A percentile compares a stretch with the other conserved stretches of the same genome.
Evolutionary conservation across 2,329 filamentous ascomycete species (phyloP).

Genomic region (Aschersonia sp.): DNA sequence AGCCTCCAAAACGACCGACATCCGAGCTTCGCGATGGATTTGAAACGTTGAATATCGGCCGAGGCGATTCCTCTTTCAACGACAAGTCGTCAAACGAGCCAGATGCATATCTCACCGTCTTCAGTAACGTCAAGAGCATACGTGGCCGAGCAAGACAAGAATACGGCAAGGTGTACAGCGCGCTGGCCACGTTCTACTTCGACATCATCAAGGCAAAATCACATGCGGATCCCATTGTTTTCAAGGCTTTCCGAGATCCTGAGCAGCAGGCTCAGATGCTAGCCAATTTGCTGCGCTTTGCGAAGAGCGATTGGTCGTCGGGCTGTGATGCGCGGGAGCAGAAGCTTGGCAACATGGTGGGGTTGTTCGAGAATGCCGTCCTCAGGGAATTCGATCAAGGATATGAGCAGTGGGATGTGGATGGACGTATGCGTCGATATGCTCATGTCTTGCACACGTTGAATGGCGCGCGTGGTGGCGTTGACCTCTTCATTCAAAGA

Average conservation of each 20-base stretch:
- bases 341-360: conserved; percentile 59
- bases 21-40: conserved; percentile 50
- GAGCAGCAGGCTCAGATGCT: conserved; percentile 86
- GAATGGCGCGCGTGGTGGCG: conserved; percentile 63
- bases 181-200: conserved; percentile 75
- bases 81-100: conserved; percentile 34
- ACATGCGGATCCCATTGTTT: conserved; percentile 70
- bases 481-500: conserved; percentile 80
- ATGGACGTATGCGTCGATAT: conserved; percentile 79
- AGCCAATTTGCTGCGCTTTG: conserved; percentile 63
- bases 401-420: conserved; percentile 76
- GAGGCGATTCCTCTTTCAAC: neutral
- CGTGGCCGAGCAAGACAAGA: conserved; percentile 77
- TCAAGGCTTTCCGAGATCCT: conserved; percentile 75
- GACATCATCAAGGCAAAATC: conserved; percentile 61
- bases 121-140: conserved; percentile 61
- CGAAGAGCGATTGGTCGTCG: conserved; percentile 64
- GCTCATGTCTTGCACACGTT: conserved; percentile 72
- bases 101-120: conserved; percentile 49
- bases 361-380: conserved; percentile 81
- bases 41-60: conserved; percentile 53
- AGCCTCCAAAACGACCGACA: conserved; percentile 29
- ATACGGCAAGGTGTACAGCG: conserved; percentile 82
- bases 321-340: conserved; percentile 60
- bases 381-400: conserved; percentile 86